Conservation (phyloP, 257 asterid genomes). For the Salvia hispanica region DNA sequence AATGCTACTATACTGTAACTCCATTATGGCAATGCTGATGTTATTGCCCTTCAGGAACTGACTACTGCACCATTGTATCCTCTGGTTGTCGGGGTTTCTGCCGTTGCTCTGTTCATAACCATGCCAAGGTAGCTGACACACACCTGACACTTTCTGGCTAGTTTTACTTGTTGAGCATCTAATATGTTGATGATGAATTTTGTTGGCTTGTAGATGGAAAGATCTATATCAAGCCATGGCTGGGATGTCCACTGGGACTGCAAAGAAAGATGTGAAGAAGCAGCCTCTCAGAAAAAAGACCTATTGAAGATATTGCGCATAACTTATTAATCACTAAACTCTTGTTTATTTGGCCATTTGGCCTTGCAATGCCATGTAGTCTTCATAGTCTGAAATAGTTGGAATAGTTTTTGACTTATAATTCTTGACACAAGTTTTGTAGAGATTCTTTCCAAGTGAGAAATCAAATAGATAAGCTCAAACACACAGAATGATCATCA, state of each 20-base stretch:
- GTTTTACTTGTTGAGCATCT: conserved; percentile 1
- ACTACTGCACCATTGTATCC: conserved; percentile 89
- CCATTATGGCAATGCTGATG: conserved; percentile 9
- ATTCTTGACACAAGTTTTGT: too few species aligned
- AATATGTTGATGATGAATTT: conserved; percentile 34
- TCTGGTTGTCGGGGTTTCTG: conserved; percentile 73
- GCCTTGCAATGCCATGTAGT: too few species aligned
- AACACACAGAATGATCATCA: too few species aligned
- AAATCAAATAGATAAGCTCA: too few species aligned
- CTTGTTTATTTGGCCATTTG: too few species aligned
- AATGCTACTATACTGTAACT: neutral
- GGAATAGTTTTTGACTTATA: too few species aligned
- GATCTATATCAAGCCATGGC: conserved; percentile 62
- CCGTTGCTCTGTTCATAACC: conserved; percentile 68
- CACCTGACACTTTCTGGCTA: neutral
- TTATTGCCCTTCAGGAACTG: conserved; percentile 57
- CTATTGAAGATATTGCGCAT: conserved; percentile 38
- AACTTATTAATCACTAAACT: too few species aligned
- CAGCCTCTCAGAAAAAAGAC: conserved; percentile 61
- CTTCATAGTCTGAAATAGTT: too few species aligned
- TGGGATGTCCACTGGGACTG: conserved; percentile 41
- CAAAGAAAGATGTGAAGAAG: conserved; percentile 75
- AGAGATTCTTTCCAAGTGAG: too few species aligned
- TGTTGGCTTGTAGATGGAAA: conserved; percentile 53
- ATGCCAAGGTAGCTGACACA: conserved; percentile 72